A percentile compares a stretch with the other conserved stretches of the same genome.
phyloP scores from a whole-genome alignment of 2,329 filamentous ascomycete genomes.

The Alternaria novae-zelandiae region DNA sequence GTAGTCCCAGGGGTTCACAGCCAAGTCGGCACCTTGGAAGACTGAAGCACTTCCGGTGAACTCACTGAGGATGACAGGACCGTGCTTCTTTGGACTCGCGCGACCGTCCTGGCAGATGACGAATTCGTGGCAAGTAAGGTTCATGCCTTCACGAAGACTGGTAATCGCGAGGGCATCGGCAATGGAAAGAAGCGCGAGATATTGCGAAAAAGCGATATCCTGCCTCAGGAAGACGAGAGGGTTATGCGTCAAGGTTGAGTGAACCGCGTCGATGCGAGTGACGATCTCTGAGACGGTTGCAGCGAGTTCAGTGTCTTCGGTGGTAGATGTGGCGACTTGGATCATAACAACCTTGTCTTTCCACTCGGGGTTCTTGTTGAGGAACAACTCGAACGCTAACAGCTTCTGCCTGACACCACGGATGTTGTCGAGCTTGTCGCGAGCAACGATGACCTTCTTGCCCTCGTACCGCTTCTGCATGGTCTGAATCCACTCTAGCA shows the following conservation, averaged over 20 bases:
- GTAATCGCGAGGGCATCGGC: constrained; percentile 95
- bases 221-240: constrained; percentile 94
- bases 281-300: constrained; percentile 92
- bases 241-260: constrained; percentile 89
- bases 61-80: constrained; percentile 89
- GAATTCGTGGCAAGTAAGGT: constrained; percentile 92
- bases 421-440: constrained; percentile 93
- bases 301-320: constrained; percentile 85
- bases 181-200: constrained; percentile 86
- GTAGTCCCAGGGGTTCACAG: constrained; percentile 96
- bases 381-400: constrained; percentile 87
- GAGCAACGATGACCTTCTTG: constrained; percentile 89
- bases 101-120: constrained; percentile 90
- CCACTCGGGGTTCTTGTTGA: constrained; percentile 93
- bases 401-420: constrained; percentile 93
- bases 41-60: constrained; percentile 92
- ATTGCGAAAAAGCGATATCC: constrained; percentile 91
- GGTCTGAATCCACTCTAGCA: constrained; percentile 77
- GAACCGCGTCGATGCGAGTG: constrained; percentile 88
- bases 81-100: constrained; percentile 75
- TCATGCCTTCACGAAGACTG: constrained; percentile 96
- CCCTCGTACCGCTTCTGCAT: constrained; percentile 84
- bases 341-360: constrained; percentile 86
- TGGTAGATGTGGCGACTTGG: constrained; percentile 90
- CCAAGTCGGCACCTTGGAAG: constrained; percentile 79